Evolutionary conservation across 129 eudicot genomes (phyloP), one percentile per base, ranked within the genome.

Genomic region (Scalesia atractyloides): DNA sequence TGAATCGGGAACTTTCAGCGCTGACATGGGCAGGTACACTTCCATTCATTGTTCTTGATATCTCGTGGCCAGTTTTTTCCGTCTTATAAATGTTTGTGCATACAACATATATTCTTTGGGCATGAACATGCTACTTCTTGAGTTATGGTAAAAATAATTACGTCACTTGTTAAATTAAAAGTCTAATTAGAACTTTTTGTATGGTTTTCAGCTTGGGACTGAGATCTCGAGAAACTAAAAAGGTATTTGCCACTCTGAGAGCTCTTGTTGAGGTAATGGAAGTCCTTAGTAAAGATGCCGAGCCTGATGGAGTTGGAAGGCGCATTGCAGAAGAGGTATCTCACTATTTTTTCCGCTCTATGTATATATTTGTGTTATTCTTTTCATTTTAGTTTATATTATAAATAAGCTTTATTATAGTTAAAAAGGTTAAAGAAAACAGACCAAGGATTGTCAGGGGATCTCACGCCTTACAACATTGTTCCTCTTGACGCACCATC

Each of bases 241-340:
- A 83, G 75, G 91, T 86, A 22, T 88, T 95, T 80, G 80, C 99
- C 54, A 95, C 97, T 63, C 70, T 95, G 86, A 85, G 91, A 86
- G 99, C 97, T 36, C 81, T 95, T 77, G 86, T 95, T 73, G 99
- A 95, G 82, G 99, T 88, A 46, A 77, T 95, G 99, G 97, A 95
- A 66, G 80, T 66, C 62, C 86, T 95, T 14, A 88, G 91, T 70
- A 86, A 83, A 82, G 97, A 90, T 69, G 84, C 87, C 9, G 80
- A 89, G 16, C 84, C 94, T 47, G 94, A 85, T 74, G 89, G 87
- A 65, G 86, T 83, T 64, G 96, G 94, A 72, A 84, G 86, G 73
- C 62, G 66, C 34, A 94, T 95, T 18, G 59, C 34, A 52, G 96
- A 87, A 34, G 99, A 95, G 96, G 99, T 95, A 76, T 73, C 57